These are phyloP conservation scores for Tulasnella sp. DNA, from an alignment of 768 basidiomycete genomes.

Conservation along the genomic window DNA sequence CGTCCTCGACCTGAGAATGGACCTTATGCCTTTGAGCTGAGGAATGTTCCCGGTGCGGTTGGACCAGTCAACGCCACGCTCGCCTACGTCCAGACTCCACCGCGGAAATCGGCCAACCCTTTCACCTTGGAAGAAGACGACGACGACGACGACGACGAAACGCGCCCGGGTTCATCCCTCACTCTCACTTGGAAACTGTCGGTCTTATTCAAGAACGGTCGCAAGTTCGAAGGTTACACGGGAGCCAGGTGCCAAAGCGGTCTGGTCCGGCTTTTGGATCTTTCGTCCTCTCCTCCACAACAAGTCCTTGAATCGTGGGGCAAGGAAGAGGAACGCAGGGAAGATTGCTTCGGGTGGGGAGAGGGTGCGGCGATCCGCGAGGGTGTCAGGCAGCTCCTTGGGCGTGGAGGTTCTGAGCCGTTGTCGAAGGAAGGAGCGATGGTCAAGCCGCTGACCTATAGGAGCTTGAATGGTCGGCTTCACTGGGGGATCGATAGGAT, in stretches of 20 bases:
- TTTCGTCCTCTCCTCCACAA: slow-evolving; percentile 62
- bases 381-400: not conserved
- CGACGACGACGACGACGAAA: not conserved
- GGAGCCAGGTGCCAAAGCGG: slow-evolving; percentile 43
- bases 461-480: not conserved
- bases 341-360: not conserved
- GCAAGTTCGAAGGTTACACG: slow-evolving; percentile 81
- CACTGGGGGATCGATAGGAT: slow-evolving; percentile 42
- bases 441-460: not conserved
- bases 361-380: slow-evolving; percentile 84
- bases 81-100: slow-evolving; percentile 78
- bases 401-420: too few species aligned
- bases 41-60: slow-evolving; percentile 69
- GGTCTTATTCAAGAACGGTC: slow-evolving; percentile 89
- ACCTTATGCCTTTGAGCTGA: slow-evolving; percentile 35
- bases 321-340: not conserved
- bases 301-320: slow-evolving; percentile 60
- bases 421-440: not conserved
- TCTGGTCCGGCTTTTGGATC: not conserved
- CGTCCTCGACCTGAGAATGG: not conserved
- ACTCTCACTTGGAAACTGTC: slow-evolving; percentile 88
- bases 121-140: not conserved
- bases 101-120: not conserved
- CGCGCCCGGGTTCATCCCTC: slow-evolving; percentile 38
- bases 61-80: slow-evolving; percentile 75